Evolutionary conservation across 148 eudicot genomes (phyloP).

Genomic region (Silene uniflora): DNA sequence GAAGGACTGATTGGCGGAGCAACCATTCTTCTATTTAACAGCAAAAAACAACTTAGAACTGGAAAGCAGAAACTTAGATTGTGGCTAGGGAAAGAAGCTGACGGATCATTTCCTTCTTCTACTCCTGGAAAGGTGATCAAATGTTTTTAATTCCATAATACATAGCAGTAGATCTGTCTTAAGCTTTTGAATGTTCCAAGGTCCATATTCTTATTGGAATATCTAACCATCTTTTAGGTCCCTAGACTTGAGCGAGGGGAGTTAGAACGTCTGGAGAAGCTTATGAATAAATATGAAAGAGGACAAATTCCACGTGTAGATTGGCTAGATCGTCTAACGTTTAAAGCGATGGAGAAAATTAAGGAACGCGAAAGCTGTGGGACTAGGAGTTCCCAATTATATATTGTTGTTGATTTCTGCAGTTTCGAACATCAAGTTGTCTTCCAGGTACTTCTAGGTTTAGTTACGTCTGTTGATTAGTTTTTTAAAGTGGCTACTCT

Average conservation of each 20-base stretch:
- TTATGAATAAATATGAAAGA: constrained; percentile 93
- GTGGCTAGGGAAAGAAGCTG: constrained; percentile 85
- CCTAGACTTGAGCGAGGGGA: constrained; percentile 97
- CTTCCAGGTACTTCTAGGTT: constrained; percentile 74
- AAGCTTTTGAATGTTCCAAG: constrained; percentile 15
- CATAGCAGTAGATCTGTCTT: neutral
- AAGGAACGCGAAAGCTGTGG: constrained; percentile 77
- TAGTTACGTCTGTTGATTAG: neutral
- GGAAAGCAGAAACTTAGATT: constrained; percentile 96
- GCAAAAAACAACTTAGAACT: constrained; percentile 90
- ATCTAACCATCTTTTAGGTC: constrained; percentile 42
- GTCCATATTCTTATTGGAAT: constrained; percentile 1
- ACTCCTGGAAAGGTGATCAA: constrained; percentile 88
- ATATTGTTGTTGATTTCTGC: constrained; percentile 79
- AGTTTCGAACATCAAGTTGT: constrained; percentile 97
- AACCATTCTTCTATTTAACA: constrained; percentile 83
- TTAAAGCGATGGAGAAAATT: constrained; percentile 83
- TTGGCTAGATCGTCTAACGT: constrained; percentile 94
- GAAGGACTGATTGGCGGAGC: constrained; percentile 96
- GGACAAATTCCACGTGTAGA: constrained; percentile 93
- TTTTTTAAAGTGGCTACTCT: neutral
- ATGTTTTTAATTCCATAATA: constrained; percentile 4
- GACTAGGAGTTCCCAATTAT: constrained; percentile 72
- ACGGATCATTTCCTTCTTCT: constrained; percentile 68
- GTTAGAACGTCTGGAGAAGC: constrained; percentile 93